Base-by-base conservation (phyloP, 1,139 yeast genomes). In the Blastobotrys buckinghamii region DNA sequence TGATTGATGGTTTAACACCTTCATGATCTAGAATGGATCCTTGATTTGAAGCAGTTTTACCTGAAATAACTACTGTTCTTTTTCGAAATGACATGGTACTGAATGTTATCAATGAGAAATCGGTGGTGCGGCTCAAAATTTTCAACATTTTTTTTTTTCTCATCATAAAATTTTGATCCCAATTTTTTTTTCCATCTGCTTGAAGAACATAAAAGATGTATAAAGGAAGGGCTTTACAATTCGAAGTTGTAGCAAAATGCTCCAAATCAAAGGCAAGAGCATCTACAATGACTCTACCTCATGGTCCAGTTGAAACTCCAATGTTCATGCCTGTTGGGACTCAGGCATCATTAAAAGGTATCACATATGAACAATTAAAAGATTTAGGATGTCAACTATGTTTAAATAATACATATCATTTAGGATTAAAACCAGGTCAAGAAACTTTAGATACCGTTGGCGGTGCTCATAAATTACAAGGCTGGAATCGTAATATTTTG, bases 1-100 rank as follows among this genome's bases (percentile, higher is more conserved):
- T 72, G 1, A 82, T 71, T 0, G 96, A 89, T 0, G 97, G 95
- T 53, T 82, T 74, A 1, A 84, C 73, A 2, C 84, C 88, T 15
- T 45, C 55, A 39, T 58, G 61, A 6, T 36, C 32, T 12, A 38
- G 48, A n/a, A 45, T 43, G 6, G 30, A 20, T 24, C 36, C 24
- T 19, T 20, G 39, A 8, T 33, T 27, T 9, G 13, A 45, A 16
- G 53, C 33, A n/a, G 38, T 20, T 35, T 29, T 44, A 20, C 55
- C 58, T 12, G 55, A 45, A 9, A 59, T 49, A 8, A 56, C 53
- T 4, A 57, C 55, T 1, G 57, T 50, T 41, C 55, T 56, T 47
- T 53, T 51, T 46, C 54, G 55, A 47, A 59, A 59, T 20, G 62
- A 58, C 62, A 59, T 59, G n/a, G n/a, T n/a, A n/a, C n/a, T n/a